Evolutionary conservation across 306 rosid species (phyloP), one percentile per base, ranked within the genome.

Genomic region (Cucumis cinereus): DNA sequence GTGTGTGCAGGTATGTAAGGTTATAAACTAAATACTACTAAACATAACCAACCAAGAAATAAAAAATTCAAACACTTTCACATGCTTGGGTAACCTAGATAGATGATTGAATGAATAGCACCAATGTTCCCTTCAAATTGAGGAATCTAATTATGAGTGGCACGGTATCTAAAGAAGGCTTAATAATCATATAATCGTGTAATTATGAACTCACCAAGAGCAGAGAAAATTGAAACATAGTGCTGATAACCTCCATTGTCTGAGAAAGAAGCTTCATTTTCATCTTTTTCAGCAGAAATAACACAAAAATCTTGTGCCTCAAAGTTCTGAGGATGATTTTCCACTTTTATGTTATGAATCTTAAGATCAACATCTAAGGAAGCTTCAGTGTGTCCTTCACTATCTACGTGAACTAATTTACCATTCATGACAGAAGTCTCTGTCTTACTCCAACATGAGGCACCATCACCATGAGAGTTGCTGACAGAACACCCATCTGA

Each of bases 391-490:
- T 20, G 73, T 57, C 77, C 78, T 64, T 70, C 45, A 43, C 63
- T 43, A 66, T 79, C 82, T 67, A 50, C 79, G 77, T 66, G 75
- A 57, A 8, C 43, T 63, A 77, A 22, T 53, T 79, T 81, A 66
- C 66, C 78, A 71, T 88, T 87, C 87, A 77, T 80, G 83, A 93
- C 80, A 82, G 97, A 90, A 68, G 91, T 73, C 24, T 86, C 85
- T 68, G 97, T 88, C 67, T 81, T 55, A 70, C 79, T 76, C 54
- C 57, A 86, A 60, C 40, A 59, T 26, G 70, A 82, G 10, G 85
- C 33, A 53, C 77, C 86, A 62, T 82, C 83, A 87, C 85, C 80
- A 23, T 55, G 84, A 68, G 88, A 75, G 81, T 88, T 70, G 79
- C 79, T 85, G 54, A 81, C 56, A 69, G 84, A 75, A 61, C 62